A percentile compares a stretch with the other conserved stretches of the same genome.
Evolutionary conservation across 2,329 filamentous ascomycete species (phyloP).

Genomic region (Ceratocystis diversiconidia): DNA sequence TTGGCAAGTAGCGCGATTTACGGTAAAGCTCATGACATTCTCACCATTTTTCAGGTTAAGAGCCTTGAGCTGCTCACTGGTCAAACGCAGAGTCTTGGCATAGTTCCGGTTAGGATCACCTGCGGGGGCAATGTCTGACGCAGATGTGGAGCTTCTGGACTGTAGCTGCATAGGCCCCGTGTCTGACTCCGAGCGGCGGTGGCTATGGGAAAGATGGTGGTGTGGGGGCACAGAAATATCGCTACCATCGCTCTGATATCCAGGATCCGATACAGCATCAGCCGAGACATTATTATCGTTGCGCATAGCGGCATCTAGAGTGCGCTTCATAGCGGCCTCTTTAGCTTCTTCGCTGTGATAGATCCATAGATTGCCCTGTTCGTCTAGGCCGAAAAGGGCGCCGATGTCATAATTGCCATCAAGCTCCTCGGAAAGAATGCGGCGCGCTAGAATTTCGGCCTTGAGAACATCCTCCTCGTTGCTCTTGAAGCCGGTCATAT

Average conservation of each 20-base stretch:
- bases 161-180: slow-evolving; percentile 39
- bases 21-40: slow-evolving; percentile 90
- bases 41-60: slow-evolving; percentile 70
- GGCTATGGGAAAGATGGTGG: slow-evolving; percentile 25
- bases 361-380: slow-evolving; percentile 96
- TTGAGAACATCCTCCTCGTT: slow-evolving; percentile 83
- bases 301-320: slow-evolving; percentile 37
- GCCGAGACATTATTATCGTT: slow-evolving; percentile 40
- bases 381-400: slow-evolving; percentile 84
- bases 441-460: slow-evolving; percentile 84
- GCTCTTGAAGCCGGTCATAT: slow-evolving; percentile 94
- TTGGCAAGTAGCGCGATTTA: slow-evolving; percentile 83
- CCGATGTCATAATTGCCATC: slow-evolving; percentile 95
- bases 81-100: slow-evolving; percentile 88
- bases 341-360: slow-evolving; percentile 97
- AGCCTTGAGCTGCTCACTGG: slow-evolving; percentile 85
- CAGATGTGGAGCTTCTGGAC: slow-evolving; percentile 29
- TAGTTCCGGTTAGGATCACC: slow-evolving; percentile 73
- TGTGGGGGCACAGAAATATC: slow-evolving; percentile 27
- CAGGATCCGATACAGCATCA: slow-evolving; percentile 84
- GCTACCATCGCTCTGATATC: slow-evolving; percentile 85
- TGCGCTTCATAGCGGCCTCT: slow-evolving; percentile 62
- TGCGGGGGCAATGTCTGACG: slow-evolving; percentile 48
- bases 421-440: slow-evolving; percentile 81
- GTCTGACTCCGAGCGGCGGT: slow-evolving; percentile 55